Evolutionary conservation across 176 grass and related monocot species (phyloP), one percentile per base, ranked within the genome.

Genomic region (Cenchrus americanus): DNA sequence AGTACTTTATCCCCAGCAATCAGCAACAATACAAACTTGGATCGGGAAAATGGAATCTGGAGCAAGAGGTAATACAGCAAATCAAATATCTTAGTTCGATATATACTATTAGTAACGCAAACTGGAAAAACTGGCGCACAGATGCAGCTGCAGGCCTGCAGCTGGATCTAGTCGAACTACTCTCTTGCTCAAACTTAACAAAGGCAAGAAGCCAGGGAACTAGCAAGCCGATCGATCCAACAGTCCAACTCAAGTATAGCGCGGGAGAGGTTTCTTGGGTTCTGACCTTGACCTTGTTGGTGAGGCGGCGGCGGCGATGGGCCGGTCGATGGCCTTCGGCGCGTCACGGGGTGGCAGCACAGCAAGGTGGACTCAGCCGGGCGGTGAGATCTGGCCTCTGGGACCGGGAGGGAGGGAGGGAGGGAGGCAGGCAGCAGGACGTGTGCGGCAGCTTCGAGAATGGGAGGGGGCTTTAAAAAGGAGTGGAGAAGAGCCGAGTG

Each of bases 221-320:
- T 8, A 54, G 13, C 44, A 14, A 19, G 22, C 24, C 12, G 66
- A 71, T 71, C 48, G 12, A 27, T 15, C 30, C 27, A 52, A 14
- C 48, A 5, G 17, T 15, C 30, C 27, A 52, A 14, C 26, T 26
- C 13, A 14, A 24, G 21, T 24, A 51, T 44, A 41, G 47, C 7
- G 37, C 19, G 3, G 0, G 4, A 13, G 30, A 0, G 34, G 5
- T 21, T 42, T 27, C 21, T 19, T 14, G 52, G 5, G 52, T 14
- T 37, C 73, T 78, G 4, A 24, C 75, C 83, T 81, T 78, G 4
- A 24, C 75, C 83, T 81, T 58, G 40, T 3, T 42, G 26, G 65
- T 52, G 53, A 70, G 27, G 42, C 44, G 82, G 3, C 66, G 75
- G 55, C 43, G 82, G 4, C n/a, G 19, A 18, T 37, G 34, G 34